These are phyloP conservation scores for Tylopilus rubrobrunneus DNA, from an alignment of 768 basidiomycete species.

Conservation along the genomic window DNA sequence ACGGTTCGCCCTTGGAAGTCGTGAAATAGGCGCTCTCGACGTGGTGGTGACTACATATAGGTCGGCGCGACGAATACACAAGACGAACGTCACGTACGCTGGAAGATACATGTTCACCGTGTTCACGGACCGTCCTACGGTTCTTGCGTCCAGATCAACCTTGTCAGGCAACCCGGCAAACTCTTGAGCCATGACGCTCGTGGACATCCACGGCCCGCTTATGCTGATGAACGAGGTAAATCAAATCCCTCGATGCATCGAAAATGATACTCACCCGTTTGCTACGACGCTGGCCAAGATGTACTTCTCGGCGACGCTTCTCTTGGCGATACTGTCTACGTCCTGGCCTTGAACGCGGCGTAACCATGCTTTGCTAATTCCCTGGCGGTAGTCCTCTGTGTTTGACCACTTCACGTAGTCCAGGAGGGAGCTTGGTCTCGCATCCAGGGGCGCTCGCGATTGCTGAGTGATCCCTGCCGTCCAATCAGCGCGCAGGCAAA, in stretches of 20 bases:
- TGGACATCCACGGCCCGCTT: conserved; percentile 66
- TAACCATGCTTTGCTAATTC: conserved; percentile 68
- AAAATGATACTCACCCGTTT: conserved; percentile 49
- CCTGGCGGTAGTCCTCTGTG: conserved; percentile 63
- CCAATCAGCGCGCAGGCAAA: conserved; percentile 60
- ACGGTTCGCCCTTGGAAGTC: conserved; percentile 33
- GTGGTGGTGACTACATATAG: conserved; percentile 56
- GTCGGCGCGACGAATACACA: not conserved
- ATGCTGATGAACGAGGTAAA: conserved; percentile 39
- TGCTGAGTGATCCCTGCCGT: conserved; percentile 46
- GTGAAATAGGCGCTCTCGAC: conserved; percentile 73
- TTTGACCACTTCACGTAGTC: conserved; percentile 60
- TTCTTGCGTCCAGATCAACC: conserved; percentile 9
- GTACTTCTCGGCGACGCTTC: conserved; percentile 56
- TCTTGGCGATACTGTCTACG: conserved; percentile 38
- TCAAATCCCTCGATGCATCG: not conserved
- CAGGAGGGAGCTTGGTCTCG: conserved; percentile 9
- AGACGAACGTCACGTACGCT: conserved; percentile 39
- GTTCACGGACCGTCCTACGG: conserved; percentile 33
- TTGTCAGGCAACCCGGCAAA: conserved; percentile 47
- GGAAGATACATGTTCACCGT: conserved; percentile 61
- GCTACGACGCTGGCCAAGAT: conserved; percentile 66
- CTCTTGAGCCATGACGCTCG: conserved; percentile 68
- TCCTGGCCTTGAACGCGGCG: conserved; percentile 42
- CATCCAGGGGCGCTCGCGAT: not conserved